phyloP scores from a whole-genome alignment of 257 asterid species.

The Solanum dulcamara region DNA sequence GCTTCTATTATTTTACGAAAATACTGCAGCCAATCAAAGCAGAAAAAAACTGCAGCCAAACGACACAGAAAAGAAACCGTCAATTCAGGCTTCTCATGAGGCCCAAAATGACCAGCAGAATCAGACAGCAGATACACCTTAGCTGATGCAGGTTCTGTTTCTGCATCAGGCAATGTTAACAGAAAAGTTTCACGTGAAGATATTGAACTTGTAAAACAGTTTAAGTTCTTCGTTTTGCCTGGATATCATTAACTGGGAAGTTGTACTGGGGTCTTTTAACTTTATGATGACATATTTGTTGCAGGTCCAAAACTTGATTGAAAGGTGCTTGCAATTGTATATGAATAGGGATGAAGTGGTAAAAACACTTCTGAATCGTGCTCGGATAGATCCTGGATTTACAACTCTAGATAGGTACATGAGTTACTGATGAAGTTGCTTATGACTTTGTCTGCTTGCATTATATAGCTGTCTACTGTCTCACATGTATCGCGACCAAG shows the following conservation, averaged over 20 bases:
- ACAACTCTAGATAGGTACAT: conserved; percentile 68
- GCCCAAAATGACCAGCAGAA: conserved; percentile 53
- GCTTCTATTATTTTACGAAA: background rate
- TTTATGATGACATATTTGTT: background rate
- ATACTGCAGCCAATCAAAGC: conserved; percentile 36
- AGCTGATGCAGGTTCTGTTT: conserved; percentile 85
- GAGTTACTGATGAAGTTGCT: background rate
- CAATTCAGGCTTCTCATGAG: conserved; percentile 44
- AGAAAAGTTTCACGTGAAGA: conserved; percentile 94
- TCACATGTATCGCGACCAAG: background rate
- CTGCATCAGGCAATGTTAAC: conserved; percentile 67
- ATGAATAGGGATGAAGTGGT: conserved; percentile 94
- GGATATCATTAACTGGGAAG: background rate
- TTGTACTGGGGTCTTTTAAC: background rate
- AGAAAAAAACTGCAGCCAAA: conserved; percentile 35
- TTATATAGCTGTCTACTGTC: background rate
- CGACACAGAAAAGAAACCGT: conserved; percentile 50
- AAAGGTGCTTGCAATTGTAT: conserved; percentile 84
- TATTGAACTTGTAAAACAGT: conserved; percentile 73
- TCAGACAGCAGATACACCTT: conserved; percentile 52
- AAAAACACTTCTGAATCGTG: conserved; percentile 83
- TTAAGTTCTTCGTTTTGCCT: background rate
- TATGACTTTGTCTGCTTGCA: background rate
- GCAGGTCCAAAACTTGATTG: conserved; percentile 91
- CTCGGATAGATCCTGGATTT: conserved; percentile 97